Evolutionary conservation across 768 basidiomycete species (phyloP).

Genomic region (Omphalotus guepiniiformis): DNA sequence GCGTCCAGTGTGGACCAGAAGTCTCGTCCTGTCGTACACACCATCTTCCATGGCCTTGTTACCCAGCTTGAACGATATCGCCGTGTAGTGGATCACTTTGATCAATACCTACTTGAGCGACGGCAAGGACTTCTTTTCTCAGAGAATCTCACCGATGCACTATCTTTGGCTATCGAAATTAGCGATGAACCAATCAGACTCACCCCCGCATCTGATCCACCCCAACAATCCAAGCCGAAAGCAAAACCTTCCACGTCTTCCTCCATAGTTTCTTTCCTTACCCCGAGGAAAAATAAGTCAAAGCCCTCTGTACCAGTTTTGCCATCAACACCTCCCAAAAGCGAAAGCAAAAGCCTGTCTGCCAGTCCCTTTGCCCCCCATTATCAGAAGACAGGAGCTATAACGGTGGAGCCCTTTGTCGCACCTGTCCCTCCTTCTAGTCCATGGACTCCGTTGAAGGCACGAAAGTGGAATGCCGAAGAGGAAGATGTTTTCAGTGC

Average conservation of each 20-base stretch:
- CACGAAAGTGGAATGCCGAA: conserved; percentile 47
- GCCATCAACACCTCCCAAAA: conserved; percentile 42
- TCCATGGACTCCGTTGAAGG: conserved; percentile 58
- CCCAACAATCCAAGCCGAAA: conserved; percentile 42
- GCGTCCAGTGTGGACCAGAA: conserved; percentile 68
- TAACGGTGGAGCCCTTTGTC: conserved; percentile 67
- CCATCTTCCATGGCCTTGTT: conserved; percentile 77
- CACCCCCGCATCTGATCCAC: conserved; percentile 23
- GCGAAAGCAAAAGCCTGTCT: conserved; percentile 37
- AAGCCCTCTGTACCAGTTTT: conserved; percentile 31
- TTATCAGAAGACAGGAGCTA: conserved; percentile 72
- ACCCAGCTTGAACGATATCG: conserved; percentile 81
- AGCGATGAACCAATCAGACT: conserved; percentile 37
- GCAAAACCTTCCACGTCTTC: conserved; percentile 48
- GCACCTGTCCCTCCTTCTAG: conserved; percentile 56
- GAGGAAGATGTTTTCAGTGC: conserved; percentile 72
- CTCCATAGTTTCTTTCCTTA: conserved; percentile 72
- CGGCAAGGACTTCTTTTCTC: conserved; percentile 87
- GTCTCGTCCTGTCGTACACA: conserved; percentile 74
- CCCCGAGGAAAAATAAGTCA: conserved; percentile 65
- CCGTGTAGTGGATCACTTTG: conserved; percentile 69
- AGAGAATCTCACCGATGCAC: conserved; percentile 87
- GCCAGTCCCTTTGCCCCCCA: conserved; percentile 83
- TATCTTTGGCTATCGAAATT: conserved; percentile 68
- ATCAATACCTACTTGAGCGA: conserved; percentile 79